Evolutionary conservation across 352 stramenopile species (phyloP).

Genomic region (Hyaloperonospora brassicae): DNA sequence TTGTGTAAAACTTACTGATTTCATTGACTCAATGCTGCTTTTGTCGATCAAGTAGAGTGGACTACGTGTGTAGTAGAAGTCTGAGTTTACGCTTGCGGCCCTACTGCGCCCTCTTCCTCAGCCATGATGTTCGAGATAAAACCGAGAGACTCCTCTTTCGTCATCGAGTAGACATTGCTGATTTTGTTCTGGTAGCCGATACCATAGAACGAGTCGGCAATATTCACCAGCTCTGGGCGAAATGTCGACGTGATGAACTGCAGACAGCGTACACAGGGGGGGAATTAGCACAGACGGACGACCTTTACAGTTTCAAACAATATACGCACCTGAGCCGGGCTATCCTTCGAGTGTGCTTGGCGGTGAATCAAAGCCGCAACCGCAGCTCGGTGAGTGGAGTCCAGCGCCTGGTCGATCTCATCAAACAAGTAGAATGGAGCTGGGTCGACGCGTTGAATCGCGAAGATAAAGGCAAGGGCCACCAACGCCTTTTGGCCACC

Average conservation of each 20-base stretch:
- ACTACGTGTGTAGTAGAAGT: neutral
- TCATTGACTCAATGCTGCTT: slow-evolving; percentile 15
- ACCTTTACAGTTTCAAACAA: neutral
- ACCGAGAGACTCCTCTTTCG: slow-evolving; percentile 94
- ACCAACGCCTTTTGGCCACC: slow-evolving; percentile 99
- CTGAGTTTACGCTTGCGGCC: slow-evolving; percentile 10
- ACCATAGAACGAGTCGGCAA: slow-evolving; percentile 96
- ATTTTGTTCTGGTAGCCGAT: slow-evolving; percentile 99
- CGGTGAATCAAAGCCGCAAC: slow-evolving; percentile 95
- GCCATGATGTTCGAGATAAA: slow-evolving; percentile 93
- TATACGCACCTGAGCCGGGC: slow-evolving; percentile 87
- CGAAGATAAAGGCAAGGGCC: slow-evolving; percentile 99
- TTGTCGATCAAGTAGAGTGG: slow-evolving; percentile 6
- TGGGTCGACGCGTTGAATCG: slow-evolving; percentile 97
- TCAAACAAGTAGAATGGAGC: slow-evolving; percentile 99
- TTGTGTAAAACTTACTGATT: slow-evolving; percentile 6
- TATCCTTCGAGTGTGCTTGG: slow-evolving; percentile 92
- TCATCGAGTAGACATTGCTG: slow-evolving; percentile 89
- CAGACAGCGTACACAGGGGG: slow-evolving; percentile 5
- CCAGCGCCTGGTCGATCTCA: slow-evolving; percentile 99
- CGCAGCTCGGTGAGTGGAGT: slow-evolving; percentile 95
- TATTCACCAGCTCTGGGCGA: slow-evolving; percentile 96
- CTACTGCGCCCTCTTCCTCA: slow-evolving; percentile 71
- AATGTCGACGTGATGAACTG: slow-evolving; percentile 99
- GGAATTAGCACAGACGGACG: slow-evolving; percentile 4